Percentiles rank a stretch among this genome's conserved stretches.
phyloP scores from a whole-genome alignment of 106 monocot genomes.

The Narthecium ossifragum region DNA sequence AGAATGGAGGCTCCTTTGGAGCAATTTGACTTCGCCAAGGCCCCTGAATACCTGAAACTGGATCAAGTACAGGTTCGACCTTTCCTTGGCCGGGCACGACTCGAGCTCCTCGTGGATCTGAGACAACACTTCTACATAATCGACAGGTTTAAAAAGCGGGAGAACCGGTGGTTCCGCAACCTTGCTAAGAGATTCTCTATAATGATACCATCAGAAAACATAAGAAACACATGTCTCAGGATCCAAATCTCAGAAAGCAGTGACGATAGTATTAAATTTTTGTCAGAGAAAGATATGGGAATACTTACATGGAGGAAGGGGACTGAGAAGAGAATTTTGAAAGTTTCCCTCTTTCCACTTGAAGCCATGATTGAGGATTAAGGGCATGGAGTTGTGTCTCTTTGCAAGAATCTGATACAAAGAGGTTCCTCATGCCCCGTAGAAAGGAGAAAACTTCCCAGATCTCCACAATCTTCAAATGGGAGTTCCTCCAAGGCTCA shows the following conservation, averaged over 20 bases:
- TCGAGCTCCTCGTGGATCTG: slow-evolving; percentile 96
- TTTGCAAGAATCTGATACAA: slow-evolving; percentile 76
- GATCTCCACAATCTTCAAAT: slow-evolving; percentile 71
- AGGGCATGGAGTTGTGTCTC: slow-evolving; percentile 85
- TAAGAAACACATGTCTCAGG: slow-evolving; percentile 2
- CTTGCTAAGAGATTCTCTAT: slow-evolving; percentile 89
- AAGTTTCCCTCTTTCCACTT: slow-evolving; percentile 93
- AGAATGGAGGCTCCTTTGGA: slow-evolving; percentile 73
- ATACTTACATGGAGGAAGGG: slow-evolving; percentile 83
- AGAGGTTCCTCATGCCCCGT: slow-evolving; percentile 78
- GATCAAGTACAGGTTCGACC: slow-evolving; percentile 69
- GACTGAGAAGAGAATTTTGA: slow-evolving; percentile 64
- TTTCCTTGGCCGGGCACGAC: slow-evolving; percentile 39
- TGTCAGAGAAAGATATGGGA: slow-evolving; percentile 4
- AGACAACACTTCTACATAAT: slow-evolving; percentile 80
- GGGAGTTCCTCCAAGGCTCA: slow-evolving; percentile 7
- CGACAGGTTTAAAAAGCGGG: slow-evolving; percentile 78
- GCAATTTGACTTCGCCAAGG: slow-evolving; percentile 83
- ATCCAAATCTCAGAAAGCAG: background rate
- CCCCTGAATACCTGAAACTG: slow-evolving; percentile 92
- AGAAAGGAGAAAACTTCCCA: slow-evolving; percentile 65
- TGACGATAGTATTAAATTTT: too few relatives aligned
- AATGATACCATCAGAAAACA: slow-evolving; percentile 5
- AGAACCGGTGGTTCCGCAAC: slow-evolving; percentile 75
- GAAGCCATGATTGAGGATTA: slow-evolving; percentile 97